phyloP scores from a whole-genome alignment of 164 flowering plant species.

The Umbilicus rupestris region DNA sequence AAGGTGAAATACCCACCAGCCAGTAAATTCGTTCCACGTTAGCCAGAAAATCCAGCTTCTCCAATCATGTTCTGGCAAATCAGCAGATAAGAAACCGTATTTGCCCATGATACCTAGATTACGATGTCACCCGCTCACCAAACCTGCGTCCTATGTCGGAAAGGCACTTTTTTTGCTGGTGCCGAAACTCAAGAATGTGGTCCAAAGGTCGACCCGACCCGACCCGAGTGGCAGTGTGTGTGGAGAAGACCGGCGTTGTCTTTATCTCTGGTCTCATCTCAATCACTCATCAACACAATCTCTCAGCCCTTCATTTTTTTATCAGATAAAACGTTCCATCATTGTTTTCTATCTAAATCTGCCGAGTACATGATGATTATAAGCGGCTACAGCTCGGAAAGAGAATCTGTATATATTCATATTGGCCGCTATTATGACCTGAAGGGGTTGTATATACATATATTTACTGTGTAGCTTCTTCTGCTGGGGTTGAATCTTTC shows the following conservation, averaged over 20 bases:
- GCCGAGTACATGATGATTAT: background rate
- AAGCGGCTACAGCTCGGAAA: background rate
- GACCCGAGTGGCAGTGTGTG: constrained; percentile 1
- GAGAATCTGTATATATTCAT: too few relatives aligned
- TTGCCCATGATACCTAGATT: background rate
- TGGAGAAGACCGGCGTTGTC: background rate
- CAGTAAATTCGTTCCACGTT: background rate
- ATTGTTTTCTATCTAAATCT: background rate
- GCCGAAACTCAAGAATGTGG: background rate
- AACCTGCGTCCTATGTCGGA: background rate
- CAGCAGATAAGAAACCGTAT: background rate
- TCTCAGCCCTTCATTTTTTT: background rate
- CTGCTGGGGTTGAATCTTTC: background rate
- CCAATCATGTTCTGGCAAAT: background rate
- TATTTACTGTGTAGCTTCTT: background rate
- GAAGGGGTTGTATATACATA: background rate
- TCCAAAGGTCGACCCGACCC: background rate
- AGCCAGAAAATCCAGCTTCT: background rate
- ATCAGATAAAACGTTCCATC: constrained; percentile 1
- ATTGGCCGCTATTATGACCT: background rate
- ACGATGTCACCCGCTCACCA: background rate
- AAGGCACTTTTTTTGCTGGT: too few relatives aligned
- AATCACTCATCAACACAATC: constrained; percentile 3
- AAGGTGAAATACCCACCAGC: background rate
- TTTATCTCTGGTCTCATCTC: background rate